Evolutionary conservation across 257 asterid genomes (phyloP).

Genomic region (Handroanthus guayacan): DNA sequence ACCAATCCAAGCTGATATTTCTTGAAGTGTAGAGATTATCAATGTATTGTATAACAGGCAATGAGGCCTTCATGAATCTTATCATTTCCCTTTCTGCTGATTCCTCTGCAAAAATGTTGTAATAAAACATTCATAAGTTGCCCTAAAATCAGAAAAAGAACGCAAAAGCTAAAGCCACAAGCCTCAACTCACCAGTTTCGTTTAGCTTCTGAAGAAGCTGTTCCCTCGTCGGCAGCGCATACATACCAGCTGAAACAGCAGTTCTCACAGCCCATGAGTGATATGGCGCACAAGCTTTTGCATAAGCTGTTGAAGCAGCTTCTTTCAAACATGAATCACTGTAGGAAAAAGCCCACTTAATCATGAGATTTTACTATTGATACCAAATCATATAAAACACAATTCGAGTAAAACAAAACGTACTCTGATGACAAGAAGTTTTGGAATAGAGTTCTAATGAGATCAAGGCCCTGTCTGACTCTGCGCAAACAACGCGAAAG

Average conservation of each 20-base stretch:
- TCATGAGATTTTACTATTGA: too few relatives aligned
- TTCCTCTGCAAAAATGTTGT: slow-evolving; percentile 50
- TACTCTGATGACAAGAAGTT: slow-evolving; percentile 77
- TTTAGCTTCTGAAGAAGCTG: slow-evolving; percentile 80
- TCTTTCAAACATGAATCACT: slow-evolving; percentile 75
- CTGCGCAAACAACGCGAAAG: slow-evolving; percentile 80
- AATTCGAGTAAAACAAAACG: slow-evolving; percentile 8
- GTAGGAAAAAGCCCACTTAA: slow-evolving; percentile 9
- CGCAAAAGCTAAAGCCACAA: too few relatives aligned
- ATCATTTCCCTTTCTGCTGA: slow-evolving; percentile 81
- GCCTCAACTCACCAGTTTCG: slow-evolving; percentile 69
- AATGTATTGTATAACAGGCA: slow-evolving; percentile 79
- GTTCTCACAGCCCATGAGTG: slow-evolving; percentile 96
- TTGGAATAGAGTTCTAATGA: slow-evolving; percentile 72
- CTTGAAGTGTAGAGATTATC: slow-evolving; percentile 72
- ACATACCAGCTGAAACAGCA: slow-evolving; percentile 96
- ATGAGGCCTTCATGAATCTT: slow-evolving; percentile 79
- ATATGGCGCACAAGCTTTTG: slow-evolving; percentile 86
- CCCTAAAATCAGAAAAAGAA: too few relatives aligned
- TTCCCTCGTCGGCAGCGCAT: slow-evolving; percentile 88
- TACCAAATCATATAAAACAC: too few relatives aligned
- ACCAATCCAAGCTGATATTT: slow-evolving; percentile 85
- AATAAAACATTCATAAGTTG: neutral
- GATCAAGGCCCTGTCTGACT: slow-evolving; percentile 93
- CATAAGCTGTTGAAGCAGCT: slow-evolving; percentile 83